Conservation (phyloP, 345 rosid genomes). For the Lepidium didymum region DNA sequence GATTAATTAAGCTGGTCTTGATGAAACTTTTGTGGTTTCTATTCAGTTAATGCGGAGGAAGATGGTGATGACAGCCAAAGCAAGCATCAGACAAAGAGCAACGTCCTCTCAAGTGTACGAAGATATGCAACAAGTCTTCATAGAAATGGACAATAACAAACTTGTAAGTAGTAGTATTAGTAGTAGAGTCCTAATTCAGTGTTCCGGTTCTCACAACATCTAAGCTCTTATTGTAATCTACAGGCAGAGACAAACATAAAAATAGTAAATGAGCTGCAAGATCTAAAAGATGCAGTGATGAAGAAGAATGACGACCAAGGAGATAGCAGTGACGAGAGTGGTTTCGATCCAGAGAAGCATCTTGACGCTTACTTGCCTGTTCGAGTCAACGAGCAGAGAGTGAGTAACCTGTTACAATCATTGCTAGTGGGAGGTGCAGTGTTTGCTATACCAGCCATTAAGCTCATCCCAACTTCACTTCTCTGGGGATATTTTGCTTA, state of each 20-base stretch:
- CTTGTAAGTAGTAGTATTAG: constrained; percentile 36
- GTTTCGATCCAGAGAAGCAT: constrained; percentile 73
- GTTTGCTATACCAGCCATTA: constrained; percentile 58
- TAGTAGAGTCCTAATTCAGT: neutral
- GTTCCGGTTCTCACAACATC: neutral
- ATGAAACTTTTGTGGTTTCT: neutral
- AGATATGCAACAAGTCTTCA: constrained; percentile 62
- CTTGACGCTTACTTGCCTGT: constrained; percentile 75
- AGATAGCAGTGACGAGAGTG: constrained; percentile 5
- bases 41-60: constrained; percentile 49
- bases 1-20: neutral
- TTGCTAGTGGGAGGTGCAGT: constrained; percentile 53
- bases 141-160: constrained; percentile 46
- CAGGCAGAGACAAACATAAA: constrained; percentile 23
- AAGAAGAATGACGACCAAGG: constrained; percentile 30
- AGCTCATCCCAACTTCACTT: constrained; percentile 71
- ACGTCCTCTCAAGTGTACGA: constrained; percentile 54
- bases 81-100: constrained; percentile 52
- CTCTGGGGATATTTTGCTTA: constrained; percentile 85
- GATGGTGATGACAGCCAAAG: constrained; percentile 68
- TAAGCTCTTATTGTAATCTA: neutral
- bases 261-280: constrained; percentile 48
- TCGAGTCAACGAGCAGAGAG: constrained; percentile 75
- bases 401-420: constrained; percentile 72
- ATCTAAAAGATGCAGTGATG: constrained; percentile 61